phyloP scores from a whole-genome alignment of 768 basidiomycete species.

The Phallus indusiatus region DNA sequence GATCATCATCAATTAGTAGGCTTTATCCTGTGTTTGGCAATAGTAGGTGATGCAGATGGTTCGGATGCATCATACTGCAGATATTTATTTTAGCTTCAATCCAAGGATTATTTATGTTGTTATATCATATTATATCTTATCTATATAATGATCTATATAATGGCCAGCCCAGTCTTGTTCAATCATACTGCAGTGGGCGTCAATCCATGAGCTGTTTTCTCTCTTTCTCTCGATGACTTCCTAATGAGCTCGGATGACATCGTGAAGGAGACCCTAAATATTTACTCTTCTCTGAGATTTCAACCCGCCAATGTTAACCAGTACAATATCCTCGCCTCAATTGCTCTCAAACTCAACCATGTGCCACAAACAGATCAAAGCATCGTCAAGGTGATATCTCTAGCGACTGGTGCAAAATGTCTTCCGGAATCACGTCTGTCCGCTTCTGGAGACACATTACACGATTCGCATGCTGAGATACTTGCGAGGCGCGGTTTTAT shows the following conservation, averaged over 20 bases:
- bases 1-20: no score
- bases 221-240: neutral
- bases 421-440: conserved; percentile 58
- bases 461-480: conserved; percentile 89
- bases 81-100: neutral
- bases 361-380: neutral
- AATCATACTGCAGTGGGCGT: no score
- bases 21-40: no score
- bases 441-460: conserved; percentile 62
- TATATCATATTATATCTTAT: neutral
- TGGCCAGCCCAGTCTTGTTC: neutral
- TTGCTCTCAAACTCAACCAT: conserved; percentile 31
- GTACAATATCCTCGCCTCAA: conserved; percentile 53
- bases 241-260: conserved; percentile 19
- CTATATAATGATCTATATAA: neutral
- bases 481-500: conserved; percentile 74
- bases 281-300: conserved; percentile 39
- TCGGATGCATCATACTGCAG: neutral
- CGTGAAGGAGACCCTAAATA: conserved; percentile 29
- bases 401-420: conserved; percentile 83
- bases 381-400: conserved; percentile 32
- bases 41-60: neutral
- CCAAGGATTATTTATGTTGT: neutral
- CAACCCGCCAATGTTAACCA: conserved; percentile 39
- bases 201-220: neutral